Conservation (phyloP, 2,329 filamentous ascomycete species). For the Epicoccum nigrum region DNA sequence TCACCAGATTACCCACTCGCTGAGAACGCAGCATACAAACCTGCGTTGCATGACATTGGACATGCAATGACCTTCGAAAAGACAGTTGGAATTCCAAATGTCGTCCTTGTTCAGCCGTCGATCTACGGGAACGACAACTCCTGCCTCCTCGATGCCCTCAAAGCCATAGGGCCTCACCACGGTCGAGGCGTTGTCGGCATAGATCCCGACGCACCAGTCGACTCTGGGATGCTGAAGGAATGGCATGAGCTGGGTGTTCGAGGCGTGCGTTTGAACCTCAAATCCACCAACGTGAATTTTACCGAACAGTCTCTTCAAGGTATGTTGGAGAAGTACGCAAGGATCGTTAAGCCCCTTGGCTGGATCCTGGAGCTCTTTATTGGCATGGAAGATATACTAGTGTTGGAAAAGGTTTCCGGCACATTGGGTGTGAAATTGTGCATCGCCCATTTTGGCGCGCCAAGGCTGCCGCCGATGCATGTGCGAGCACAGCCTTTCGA, state of each 20-base stretch:
- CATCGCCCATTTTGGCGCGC: constrained; percentile 65
- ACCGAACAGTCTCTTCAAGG: constrained; percentile 44
- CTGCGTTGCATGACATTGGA: constrained; percentile 59
- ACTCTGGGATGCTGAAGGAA: background rate
- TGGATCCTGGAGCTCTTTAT: constrained; percentile 68
- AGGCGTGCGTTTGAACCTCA: background rate
- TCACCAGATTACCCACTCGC: constrained; percentile 61
- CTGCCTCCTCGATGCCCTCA: constrained; percentile 62
- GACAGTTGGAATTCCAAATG: constrained; percentile 45
- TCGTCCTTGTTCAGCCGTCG: constrained; percentile 65
- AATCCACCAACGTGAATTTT: background rate
- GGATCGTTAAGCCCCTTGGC: constrained; percentile 55
- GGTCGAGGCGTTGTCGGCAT: constrained; percentile 64
- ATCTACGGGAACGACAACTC: constrained; percentile 67
- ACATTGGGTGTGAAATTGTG: constrained; percentile 58
- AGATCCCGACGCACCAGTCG: constrained; percentile 40
- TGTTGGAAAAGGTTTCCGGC: constrained; percentile 53
- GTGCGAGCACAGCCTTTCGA: constrained; percentile 3
- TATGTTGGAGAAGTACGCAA: constrained; percentile 43
- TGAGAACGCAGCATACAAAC: constrained; percentile 58
- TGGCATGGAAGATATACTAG: constrained; percentile 56
- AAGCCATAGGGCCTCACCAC: constrained; percentile 54
- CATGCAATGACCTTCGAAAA: constrained; percentile 53
- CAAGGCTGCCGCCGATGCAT: constrained; percentile 25
- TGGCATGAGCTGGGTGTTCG: background rate